Evolutionary conservation across 2,329 filamentous ascomycete species (phyloP).

Genomic region (Teratosphaeriaceae sp.): DNA sequence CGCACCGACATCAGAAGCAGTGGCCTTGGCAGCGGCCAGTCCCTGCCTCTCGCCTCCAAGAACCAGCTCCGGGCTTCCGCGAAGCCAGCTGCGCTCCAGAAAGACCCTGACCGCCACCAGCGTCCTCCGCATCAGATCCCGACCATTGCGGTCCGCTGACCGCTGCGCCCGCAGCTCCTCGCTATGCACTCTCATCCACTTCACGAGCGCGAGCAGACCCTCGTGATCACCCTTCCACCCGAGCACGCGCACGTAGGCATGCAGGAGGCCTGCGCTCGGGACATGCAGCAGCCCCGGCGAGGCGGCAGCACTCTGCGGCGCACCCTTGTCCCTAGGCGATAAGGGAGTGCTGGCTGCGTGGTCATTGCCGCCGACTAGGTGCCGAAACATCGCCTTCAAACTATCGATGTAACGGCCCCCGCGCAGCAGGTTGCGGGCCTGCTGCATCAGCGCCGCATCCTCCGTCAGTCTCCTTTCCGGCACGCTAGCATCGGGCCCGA

Average conservation of each 20-base stretch:
- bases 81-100: slow-evolving; percentile 32
- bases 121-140: slow-evolving; percentile 28
- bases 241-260: slow-evolving; percentile 58
- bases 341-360: too few relatives aligned
- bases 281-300: slow-evolving; percentile 34
- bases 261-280: slow-evolving; percentile 43
- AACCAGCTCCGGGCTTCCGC: neutral
- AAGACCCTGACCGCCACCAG: slow-evolving; percentile 37
- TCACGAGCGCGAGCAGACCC: slow-evolving; percentile 51
- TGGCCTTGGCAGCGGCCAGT: neutral
- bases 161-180: slow-evolving; percentile 22
- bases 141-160: slow-evolving; percentile 25
- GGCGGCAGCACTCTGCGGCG: too few relatives aligned
- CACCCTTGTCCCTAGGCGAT: too few relatives aligned
- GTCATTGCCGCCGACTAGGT: too few relatives aligned
- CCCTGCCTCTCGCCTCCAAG: neutral
- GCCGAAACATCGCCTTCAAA: too few relatives aligned
- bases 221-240: slow-evolving; percentile 54
- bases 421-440: neutral
- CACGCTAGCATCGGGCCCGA: too few relatives aligned
- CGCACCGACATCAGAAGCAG: too few relatives aligned
- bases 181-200: slow-evolving; percentile 53
- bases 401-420: too few relatives aligned
- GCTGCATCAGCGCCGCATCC: neutral
- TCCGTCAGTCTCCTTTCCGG: too few relatives aligned